Conservation (phyloP, 331 rosid genomes). For the Spiraea crenata region DNA sequence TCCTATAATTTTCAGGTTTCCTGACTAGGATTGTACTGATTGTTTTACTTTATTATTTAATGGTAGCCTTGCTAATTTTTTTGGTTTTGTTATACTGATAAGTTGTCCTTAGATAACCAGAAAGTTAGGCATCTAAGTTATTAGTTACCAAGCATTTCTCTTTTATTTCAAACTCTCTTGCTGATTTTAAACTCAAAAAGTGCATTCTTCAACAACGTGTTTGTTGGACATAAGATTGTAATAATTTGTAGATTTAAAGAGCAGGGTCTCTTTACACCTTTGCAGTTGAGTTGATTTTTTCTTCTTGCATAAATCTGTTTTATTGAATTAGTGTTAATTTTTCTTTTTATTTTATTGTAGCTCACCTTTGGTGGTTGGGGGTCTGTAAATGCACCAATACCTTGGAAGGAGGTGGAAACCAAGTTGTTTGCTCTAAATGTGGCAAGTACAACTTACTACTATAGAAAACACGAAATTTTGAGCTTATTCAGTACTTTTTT, state of each 20-base stretch:
- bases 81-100: too few relatives aligned
- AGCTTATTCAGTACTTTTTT: background rate
- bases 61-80: too few relatives aligned
- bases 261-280: background rate
- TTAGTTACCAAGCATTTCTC: background rate
- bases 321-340: conserved; percentile 7
- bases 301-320: conserved; percentile 3
- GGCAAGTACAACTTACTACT: conserved; percentile 55
- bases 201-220: background rate
- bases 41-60: background rate
- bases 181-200: background rate
- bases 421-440: conserved; percentile 89
- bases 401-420: conserved; percentile 95
- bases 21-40: background rate
- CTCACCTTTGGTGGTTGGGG: conserved; percentile 76
- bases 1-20: background rate
- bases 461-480: background rate
- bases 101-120: background rate
- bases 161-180: background rate
- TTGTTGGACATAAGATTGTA: background rate
- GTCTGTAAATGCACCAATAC: conserved; percentile 63
- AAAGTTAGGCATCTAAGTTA: background rate
- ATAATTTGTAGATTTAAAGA: too few relatives aligned
- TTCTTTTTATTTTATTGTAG: conserved; percentile 41
- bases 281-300: background rate